Percentiles rank a stretch among this genome's conserved stretches.
Evolutionary conservation across 108 stramenopile species (phyloP).

Genomic region (Cyclotella sp.): DNA sequence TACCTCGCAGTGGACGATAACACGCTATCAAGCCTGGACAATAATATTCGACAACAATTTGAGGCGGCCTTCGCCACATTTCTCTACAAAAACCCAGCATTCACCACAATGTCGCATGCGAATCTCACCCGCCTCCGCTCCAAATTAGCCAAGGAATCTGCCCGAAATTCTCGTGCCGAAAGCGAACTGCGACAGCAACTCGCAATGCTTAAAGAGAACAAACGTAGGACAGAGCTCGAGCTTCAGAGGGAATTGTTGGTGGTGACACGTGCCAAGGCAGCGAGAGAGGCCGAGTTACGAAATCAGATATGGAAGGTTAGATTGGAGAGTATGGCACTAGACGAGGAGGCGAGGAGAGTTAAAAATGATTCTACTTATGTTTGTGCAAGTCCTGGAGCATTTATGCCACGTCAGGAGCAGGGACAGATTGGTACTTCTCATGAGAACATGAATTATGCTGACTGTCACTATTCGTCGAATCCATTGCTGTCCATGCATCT

Average conservation of each 20-base stretch:
- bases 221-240: constrained; percentile 36
- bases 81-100: constrained; percentile 50
- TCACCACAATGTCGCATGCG: constrained; percentile 42
- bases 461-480: constrained; percentile 1
- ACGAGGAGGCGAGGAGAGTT: constrained; percentile 15
- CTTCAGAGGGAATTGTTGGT: constrained; percentile 47
- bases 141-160: constrained; percentile 36
- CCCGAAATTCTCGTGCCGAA: constrained; percentile 28
- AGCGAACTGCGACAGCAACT: constrained; percentile 32
- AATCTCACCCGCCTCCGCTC: constrained; percentile 33
- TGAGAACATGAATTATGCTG: background rate
- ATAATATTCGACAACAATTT: constrained; percentile 25
- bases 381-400: too few relatives aligned
- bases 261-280: constrained; percentile 38
- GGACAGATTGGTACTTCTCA: background rate
- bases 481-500: constrained; percentile 4
- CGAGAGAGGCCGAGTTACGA: constrained; percentile 44
- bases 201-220: constrained; percentile 30
- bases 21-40: background rate
- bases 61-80: constrained; percentile 49
- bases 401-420: too few relatives aligned
- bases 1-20: background rate
- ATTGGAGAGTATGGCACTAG: constrained; percentile 28
- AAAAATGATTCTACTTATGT: background rate
- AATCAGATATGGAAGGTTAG: constrained; percentile 31